Evolutionary conservation across 352 stramenopile genomes (phyloP).

Genomic region (Phytophthora syringae): DNA sequence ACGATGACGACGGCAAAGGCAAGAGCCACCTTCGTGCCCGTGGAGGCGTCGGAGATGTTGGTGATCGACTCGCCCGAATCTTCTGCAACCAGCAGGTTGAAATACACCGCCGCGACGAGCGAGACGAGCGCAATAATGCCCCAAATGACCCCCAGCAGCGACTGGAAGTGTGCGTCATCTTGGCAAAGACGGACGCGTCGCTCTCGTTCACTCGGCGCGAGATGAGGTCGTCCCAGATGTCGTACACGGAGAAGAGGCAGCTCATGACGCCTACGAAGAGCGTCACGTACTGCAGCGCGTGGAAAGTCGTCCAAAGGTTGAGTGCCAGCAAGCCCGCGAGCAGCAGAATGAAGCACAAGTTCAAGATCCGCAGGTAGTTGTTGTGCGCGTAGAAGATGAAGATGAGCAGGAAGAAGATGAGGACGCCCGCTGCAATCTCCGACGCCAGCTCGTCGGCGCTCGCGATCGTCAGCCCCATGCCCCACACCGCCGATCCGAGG

Average conservation of each 20-base stretch:
- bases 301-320: constrained; percentile 66
- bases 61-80: constrained; percentile 53
- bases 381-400: constrained; percentile 84
- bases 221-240: constrained; percentile 93
- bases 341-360: constrained; percentile 85
- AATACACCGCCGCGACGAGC: constrained; percentile 83
- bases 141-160: constrained; percentile 93
- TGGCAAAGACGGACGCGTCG: constrained; percentile 89
- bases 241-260: constrained; percentile 92
- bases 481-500: constrained; percentile 85
- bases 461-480: constrained; percentile 85
- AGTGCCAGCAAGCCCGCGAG: constrained; percentile 78
- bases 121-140: constrained; percentile 77
- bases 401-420: constrained; percentile 88
- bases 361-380: constrained; percentile 83
- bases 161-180: constrained; percentile 91
- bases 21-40: constrained; percentile 67
- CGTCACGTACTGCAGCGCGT: constrained; percentile 84
- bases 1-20: constrained; percentile 52
- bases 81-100: constrained; percentile 79
- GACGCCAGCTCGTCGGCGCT: constrained; percentile 64
- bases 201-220: constrained; percentile 88
- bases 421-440: constrained; percentile 78
- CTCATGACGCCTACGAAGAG: constrained; percentile 92
- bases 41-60: constrained; percentile 60